A percentile compares a stretch with the other conserved stretches of the same genome.
phyloP scores from a whole-genome alignment of 2,329 filamentous ascomycete genomes.

The Fusarium hainanense region DNA sequence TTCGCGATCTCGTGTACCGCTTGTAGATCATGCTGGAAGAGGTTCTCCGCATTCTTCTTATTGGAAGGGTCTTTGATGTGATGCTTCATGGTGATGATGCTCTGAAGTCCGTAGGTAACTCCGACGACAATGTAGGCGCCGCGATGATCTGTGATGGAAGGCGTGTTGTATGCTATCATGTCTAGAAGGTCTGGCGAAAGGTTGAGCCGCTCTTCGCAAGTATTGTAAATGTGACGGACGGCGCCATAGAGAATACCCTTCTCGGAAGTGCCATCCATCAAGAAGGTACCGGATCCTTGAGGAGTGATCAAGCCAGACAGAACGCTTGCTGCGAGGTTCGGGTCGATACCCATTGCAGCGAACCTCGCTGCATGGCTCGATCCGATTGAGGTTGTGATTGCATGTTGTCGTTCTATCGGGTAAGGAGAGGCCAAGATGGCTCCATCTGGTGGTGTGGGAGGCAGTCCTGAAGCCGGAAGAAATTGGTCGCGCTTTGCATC shows the following conservation, averaged over 20 bases:
- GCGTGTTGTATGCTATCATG: fast-evolving
- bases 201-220: neutral
- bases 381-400: neutral
- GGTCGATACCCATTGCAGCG: neutral
- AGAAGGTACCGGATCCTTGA: conserved; percentile 17
- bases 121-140: conserved; percentile 26
- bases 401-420: neutral
- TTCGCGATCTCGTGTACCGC: neutral
- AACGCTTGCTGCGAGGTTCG: conserved; percentile 20
- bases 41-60: neutral
- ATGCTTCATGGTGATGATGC: conserved; percentile 9
- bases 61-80: neutral
- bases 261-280: neutral
- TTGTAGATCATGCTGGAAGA: conserved; percentile 8
- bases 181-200: fast-evolving
- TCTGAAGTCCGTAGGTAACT: conserved; percentile 28
- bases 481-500: conserved; percentile 26
- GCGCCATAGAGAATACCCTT: neutral
- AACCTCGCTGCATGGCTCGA: neutral
- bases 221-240: neutral
- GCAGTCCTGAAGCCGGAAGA: conserved; percentile 10
- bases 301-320: conserved; percentile 2
- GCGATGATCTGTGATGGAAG: fast-evolving
- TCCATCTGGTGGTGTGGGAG: neutral
- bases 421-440: neutral